Evolutionary conservation across 1,139 yeast genomes (phyloP).

Genomic region (Geotrichum siamense): DNA sequence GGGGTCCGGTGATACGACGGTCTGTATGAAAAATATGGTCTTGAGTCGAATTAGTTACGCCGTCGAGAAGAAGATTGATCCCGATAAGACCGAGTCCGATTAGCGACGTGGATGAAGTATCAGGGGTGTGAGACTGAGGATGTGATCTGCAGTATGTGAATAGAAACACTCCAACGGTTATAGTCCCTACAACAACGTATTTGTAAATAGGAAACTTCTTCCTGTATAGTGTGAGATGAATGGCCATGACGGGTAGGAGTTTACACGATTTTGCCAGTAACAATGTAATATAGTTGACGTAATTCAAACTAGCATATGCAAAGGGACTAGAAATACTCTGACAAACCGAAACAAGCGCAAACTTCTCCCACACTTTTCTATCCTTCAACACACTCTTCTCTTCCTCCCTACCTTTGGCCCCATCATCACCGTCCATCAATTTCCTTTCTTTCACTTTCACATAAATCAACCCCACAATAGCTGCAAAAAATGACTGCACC

Average conservation of each 20-base stretch:
- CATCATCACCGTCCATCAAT: neutral
- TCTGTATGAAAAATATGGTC: constrained; percentile 62
- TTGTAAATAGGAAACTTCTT: constrained; percentile 69
- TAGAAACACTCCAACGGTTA: constrained; percentile 72
- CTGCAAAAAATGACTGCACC: constrained; percentile 68
- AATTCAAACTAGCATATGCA: constrained; percentile 65
- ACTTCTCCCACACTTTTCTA: constrained; percentile 35
- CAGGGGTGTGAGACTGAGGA: neutral
- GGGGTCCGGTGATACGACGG: constrained; percentile 60
- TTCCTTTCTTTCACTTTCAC: constrained; percentile 35
- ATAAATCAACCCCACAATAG: constrained; percentile 58
- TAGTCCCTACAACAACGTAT: constrained; percentile 64
- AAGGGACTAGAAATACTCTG: constrained; percentile 79
- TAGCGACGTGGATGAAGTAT: constrained; percentile 24
- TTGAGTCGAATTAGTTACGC: constrained; percentile 88
- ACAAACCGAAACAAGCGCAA: constrained; percentile 62
- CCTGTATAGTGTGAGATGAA: constrained; percentile 67
- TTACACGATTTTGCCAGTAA: constrained; percentile 90
- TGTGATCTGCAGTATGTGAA: constrained; percentile 52
- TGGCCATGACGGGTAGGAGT: constrained; percentile 77
- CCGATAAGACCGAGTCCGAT: constrained; percentile 56
- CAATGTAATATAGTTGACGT: constrained; percentile 80
- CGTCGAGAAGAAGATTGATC: constrained; percentile 71
- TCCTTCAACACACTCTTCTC: constrained; percentile 21
- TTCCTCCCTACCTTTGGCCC: constrained; percentile 24